phyloP scores from a whole-genome alignment of 1,284 basidiomycete species.

The Malassezia sympodialis region DNA sequence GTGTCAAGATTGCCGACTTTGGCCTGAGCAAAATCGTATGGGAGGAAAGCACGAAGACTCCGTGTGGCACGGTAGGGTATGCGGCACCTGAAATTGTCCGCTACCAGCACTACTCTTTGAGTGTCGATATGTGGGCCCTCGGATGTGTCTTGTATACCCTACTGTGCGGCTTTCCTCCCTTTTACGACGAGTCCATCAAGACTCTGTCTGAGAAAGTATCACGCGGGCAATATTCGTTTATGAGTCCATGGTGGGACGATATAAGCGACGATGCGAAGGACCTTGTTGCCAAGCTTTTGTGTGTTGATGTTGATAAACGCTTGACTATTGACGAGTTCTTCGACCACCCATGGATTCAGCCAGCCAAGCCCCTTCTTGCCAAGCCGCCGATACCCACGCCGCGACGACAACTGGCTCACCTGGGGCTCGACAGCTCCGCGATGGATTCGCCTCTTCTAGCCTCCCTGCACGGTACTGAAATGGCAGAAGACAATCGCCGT shows the following conservation, averaged over 20 bases:
- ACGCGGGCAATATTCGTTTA: slow-evolving; percentile 90
- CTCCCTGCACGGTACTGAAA: slow-evolving; percentile 54
- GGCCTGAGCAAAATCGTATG: slow-evolving; percentile 96
- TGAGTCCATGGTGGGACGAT: slow-evolving; percentile 99
- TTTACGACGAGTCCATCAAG: slow-evolving; percentile 98
- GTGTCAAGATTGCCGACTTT: slow-evolving; percentile 98
- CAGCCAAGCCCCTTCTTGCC: background rate
- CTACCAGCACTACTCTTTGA: slow-evolving; percentile 95
- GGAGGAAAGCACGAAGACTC: slow-evolving; percentile 98
- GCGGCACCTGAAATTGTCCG: slow-evolving; percentile 99
- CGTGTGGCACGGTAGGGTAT: slow-evolving; percentile 97
- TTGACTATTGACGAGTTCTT: slow-evolving; percentile 98
- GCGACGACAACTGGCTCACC: background rate
- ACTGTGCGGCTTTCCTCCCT: slow-evolving; percentile 93
- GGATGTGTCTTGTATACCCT: slow-evolving; percentile 97
- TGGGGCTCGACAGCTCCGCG: background rate
- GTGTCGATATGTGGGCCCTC: slow-evolving; percentile 99
- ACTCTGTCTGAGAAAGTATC: slow-evolving; percentile 98
- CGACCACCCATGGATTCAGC: slow-evolving; percentile 69
- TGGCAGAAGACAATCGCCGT: slow-evolving; percentile 50
- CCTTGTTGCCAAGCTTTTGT: slow-evolving; percentile 84
- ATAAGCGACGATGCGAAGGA: slow-evolving; percentile 85
- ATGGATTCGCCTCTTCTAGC: slow-evolving; percentile 83
- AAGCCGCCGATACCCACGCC: background rate
- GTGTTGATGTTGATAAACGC: slow-evolving; percentile 85